These are phyloP conservation scores for Penicillium herquei DNA, from an alignment of 495 filamentous ascomycete genomes.

Conservation along the genomic window DNA sequence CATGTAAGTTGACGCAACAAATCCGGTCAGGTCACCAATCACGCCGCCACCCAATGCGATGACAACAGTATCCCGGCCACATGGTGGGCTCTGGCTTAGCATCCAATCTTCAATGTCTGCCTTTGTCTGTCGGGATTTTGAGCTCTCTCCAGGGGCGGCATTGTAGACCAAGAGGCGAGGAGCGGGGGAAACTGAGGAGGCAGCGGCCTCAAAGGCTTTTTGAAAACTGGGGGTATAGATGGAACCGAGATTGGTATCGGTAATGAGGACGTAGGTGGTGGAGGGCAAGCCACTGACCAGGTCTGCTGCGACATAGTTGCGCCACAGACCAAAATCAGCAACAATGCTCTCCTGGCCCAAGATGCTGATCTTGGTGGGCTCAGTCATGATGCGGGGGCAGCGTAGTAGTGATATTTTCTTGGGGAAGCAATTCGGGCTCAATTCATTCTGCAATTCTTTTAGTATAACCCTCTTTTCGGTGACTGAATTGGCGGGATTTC, in stretches of 20 bases:
- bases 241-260: conserved; percentile 85
- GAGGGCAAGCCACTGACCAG: conserved; percentile 73
- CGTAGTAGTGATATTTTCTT: conserved; percentile 4
- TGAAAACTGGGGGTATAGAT: conserved; percentile 79
- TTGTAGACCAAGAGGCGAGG: conserved; percentile 78
- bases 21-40: conserved; percentile 96
- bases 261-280: conserved; percentile 93
- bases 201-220: conserved; percentile 60
- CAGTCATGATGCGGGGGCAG: conserved; percentile 30
- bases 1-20: conserved; percentile 97
- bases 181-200: conserved; percentile 49
- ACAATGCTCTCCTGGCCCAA: conserved; percentile 76
- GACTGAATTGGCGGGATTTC: conserved; percentile 12
- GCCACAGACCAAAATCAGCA: conserved; percentile 90
- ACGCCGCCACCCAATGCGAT: conserved; percentile 97
- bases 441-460: conserved; percentile 34
- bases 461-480: conserved; percentile 8
- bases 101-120: conserved; percentile 98
- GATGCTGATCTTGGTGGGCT: conserved; percentile 53
- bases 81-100: conserved; percentile 69
- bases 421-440: conserved; percentile 18
- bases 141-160: conserved; percentile 88
- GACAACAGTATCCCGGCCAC: conserved; percentile 90
- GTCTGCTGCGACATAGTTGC: conserved; percentile 75
- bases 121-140: conserved; percentile 89